These are phyloP conservation scores for Urochloa ruziziensis DNA, from an alignment of 176 grass and related monocot genomes.

Conservation along the genomic window DNA sequence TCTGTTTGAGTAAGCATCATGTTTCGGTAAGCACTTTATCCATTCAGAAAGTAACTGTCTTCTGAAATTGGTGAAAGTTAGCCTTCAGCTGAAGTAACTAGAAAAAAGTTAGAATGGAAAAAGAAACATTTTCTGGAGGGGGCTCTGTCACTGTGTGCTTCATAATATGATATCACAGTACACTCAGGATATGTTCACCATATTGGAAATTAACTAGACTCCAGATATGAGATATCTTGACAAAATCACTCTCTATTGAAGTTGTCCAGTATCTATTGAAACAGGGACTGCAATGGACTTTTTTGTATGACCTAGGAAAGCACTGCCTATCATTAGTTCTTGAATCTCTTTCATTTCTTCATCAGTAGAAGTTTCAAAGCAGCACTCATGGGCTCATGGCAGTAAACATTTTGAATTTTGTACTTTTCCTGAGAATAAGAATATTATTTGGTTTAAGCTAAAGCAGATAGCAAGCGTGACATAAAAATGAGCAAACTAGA, in stretches of 20 bases:
- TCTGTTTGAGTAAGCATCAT: neutral
- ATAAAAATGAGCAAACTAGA: slow-evolving; percentile 1
- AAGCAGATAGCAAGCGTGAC: neutral
- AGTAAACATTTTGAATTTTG: neutral
- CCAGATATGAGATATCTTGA: neutral
- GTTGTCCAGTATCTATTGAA: neutral
- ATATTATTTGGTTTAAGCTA: neutral
- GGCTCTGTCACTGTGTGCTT: neutral
- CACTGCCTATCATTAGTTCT: neutral
- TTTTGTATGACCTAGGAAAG: neutral
- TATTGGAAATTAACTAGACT: neutral
- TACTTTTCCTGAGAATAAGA: neutral
- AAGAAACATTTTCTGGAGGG: neutral
- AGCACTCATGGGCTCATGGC: neutral
- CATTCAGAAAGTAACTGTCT: neutral
- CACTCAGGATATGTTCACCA: neutral
- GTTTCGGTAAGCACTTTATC: neutral
- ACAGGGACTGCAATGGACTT: neutral
- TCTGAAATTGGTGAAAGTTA: neutral
- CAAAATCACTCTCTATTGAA: neutral
- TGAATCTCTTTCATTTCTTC: neutral
- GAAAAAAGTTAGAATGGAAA: neutral
- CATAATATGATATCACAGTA: neutral
- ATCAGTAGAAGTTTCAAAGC: neutral
- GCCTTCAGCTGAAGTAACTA: neutral